Evolutionary conservation across 148 eudicot genomes (phyloP), one percentile per base, ranked within the genome.

Genomic region (Diospyros kaki): DNA sequence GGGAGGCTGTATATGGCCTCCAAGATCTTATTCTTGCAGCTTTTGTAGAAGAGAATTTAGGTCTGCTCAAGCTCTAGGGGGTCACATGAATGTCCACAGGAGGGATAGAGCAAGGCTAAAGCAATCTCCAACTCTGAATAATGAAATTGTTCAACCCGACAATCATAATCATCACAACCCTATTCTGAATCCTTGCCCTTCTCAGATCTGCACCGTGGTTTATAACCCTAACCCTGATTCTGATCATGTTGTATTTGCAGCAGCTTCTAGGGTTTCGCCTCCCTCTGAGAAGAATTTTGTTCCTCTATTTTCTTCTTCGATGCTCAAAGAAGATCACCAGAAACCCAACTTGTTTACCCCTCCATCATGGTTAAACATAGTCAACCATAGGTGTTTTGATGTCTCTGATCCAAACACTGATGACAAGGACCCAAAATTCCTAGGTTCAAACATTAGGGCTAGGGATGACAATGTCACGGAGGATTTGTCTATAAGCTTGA

Each of bases 11-110:
- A 82, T 85, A 58, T 91, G 97, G 97, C 97, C 97, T 13, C 97
- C 92, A 4, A 81, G 89, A 80, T 91, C 90, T 43, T 91, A 91
- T 64, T 58, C 87, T 75, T 91, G 97, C 59, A 87, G 78, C 78
- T 91, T 91, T 60, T 91, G 97, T 74, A 82, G 81, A 55, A 81
- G 93, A 69, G 97, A 91, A 52, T 91, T 91, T 42, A 75, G 86
- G 83, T 91, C 97, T 2, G 97, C 97, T 42, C 97, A 91, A 81
- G 97, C 97, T 50, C 69, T 91, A 50, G 97, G 97, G 1, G 97
- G 97, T 65, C 97, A 91, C 71, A 89, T 91, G 97, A 91, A 91
- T 77, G 90, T 91, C 58, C 97, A 91, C 64, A 72, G 97, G 41
- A 74, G 92, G 66, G 93, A 91, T 79, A 83, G 90, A 51, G 97